Percentiles rank a stretch among this genome's conserved stretches.
phyloP scores from a whole-genome alignment of 1,284 basidiomycete genomes.

The Cutaneotrichosporon mucoides region DNA sequence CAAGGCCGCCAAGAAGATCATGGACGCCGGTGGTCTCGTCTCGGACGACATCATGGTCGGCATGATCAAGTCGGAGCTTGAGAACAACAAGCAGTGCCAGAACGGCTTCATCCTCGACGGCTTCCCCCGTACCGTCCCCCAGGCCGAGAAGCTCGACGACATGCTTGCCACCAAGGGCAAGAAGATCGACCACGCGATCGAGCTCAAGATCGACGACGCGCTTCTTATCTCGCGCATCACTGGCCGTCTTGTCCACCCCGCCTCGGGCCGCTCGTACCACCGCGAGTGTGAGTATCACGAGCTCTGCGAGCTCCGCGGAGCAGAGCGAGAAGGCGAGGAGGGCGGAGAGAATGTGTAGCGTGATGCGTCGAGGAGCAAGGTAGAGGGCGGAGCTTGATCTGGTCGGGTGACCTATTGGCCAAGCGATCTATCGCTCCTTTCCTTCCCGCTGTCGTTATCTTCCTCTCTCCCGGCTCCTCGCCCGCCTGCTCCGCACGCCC shows the following conservation, averaged over 20 bases:
- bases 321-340: not conserved
- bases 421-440: too few relatives aligned
- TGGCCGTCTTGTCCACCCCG: conserved; percentile 86
- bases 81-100: conserved; percentile 87
- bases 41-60: conserved; percentile 95
- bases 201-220: conserved; percentile 89
- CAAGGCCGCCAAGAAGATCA: conserved; percentile 91
- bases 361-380: too few relatives aligned
- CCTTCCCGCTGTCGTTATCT: too few relatives aligned
- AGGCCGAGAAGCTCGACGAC: conserved; percentile 90
- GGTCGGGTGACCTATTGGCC: too few relatives aligned
- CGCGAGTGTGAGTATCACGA: conserved; percentile 71
- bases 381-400: too few relatives aligned
- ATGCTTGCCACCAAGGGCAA: conserved; percentile 82
- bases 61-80: conserved; percentile 95
- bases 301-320: not conserved
- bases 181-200: conserved; percentile 84
- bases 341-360: too few relatives aligned
- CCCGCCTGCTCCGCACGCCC: too few relatives aligned
- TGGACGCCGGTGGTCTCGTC: conserved; percentile 92
- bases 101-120: conserved; percentile 98
- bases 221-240: conserved; percentile 97
- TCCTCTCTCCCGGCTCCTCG: too few relatives aligned
- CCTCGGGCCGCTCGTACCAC: conserved; percentile 89
- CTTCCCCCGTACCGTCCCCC: conserved; percentile 96